Conservation (phyloP, 192 early-diverging fungal species). For the Jimgerdemannia lactiflua region DNA sequence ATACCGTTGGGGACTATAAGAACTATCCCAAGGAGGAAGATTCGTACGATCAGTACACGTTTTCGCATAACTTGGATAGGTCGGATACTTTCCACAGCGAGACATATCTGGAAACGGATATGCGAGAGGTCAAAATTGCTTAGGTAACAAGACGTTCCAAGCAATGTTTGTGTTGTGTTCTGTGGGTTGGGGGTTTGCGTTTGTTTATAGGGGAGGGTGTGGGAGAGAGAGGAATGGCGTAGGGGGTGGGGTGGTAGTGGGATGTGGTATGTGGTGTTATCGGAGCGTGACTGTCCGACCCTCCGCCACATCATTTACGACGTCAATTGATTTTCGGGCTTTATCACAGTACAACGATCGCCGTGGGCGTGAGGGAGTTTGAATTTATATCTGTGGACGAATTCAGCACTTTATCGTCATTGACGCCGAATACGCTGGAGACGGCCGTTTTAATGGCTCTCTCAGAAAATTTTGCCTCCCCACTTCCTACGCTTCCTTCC, state of each 20-base stretch:
- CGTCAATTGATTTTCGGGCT: not conserved
- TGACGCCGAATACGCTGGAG: not conserved
- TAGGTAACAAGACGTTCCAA: not conserved
- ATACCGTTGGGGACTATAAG: not conserved
- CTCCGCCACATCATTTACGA: not conserved
- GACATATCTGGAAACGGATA: not conserved
- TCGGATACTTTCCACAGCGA: not conserved
- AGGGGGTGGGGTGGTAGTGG: too few relatives aligned
- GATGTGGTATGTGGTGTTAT: too few relatives aligned
- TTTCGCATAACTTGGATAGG: not conserved
- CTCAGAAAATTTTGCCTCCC: not conserved
- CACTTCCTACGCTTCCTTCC: not conserved
- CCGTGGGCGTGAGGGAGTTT: not conserved
- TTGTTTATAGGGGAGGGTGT: not conserved
- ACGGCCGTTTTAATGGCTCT: not conserved
- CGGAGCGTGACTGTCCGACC: not conserved
- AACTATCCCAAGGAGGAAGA: not conserved
- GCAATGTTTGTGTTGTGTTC: too few relatives aligned
- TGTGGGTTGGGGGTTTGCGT: too few relatives aligned
- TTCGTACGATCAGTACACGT: not conserved
- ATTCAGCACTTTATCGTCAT: not conserved
- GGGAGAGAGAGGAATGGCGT: not conserved
- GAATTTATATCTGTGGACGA: not conserved
- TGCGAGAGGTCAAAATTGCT: not conserved
- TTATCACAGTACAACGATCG: not conserved